Conservation (phyloP, 768 basidiomycete genomes). For the Leucosporidium yakuticum region DNA sequence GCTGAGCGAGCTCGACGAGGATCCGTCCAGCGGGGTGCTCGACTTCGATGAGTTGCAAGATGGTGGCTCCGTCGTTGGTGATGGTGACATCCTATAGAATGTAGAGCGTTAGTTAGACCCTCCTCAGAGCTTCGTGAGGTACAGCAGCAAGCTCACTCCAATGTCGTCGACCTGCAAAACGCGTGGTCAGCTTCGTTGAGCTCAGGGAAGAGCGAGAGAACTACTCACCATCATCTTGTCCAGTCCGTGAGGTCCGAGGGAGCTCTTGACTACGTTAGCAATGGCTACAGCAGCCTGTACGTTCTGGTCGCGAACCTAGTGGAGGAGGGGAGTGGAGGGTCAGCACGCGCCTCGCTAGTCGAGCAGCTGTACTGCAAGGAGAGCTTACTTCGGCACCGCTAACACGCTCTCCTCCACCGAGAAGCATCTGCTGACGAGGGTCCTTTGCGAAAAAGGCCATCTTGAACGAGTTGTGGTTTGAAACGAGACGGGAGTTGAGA, state of each 20-base stretch:
- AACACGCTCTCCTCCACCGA: slow-evolving; percentile 26
- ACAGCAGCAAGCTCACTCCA: slow-evolving; percentile 56
- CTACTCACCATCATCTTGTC: slow-evolving; percentile 57
- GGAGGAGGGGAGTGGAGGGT: not conserved
- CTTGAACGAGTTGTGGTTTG: not conserved
- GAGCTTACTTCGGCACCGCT: slow-evolving; percentile 24
- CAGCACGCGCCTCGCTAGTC: not conserved
- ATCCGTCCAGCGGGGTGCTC: slow-evolving; percentile 96
- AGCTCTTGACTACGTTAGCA: slow-evolving; percentile 95
- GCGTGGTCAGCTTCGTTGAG: slow-evolving; percentile 55
- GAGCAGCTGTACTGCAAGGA: not conserved
- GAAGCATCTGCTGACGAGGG: slow-evolving; percentile 24
- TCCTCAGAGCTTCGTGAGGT: not conserved
- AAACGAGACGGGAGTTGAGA: not conserved
- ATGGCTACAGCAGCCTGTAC: slow-evolving; percentile 93
- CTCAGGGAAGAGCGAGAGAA: too few relatives aligned
- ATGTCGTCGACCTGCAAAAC: slow-evolving; percentile 71
- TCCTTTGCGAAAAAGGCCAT: slow-evolving; percentile 21
- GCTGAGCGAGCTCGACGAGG: slow-evolving; percentile 96
- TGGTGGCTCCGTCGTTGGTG: slow-evolving; percentile 99
- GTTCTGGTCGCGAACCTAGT: slow-evolving; percentile 44
- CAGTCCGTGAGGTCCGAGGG: slow-evolving; percentile 85
- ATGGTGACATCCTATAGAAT: slow-evolving; percentile 85
- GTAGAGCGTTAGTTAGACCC: not conserved
- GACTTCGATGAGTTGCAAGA: slow-evolving; percentile 83